phyloP scores from a whole-genome alignment of 2,329 filamentous ascomycete species.

The Phyllosticta citriasiana region DNA sequence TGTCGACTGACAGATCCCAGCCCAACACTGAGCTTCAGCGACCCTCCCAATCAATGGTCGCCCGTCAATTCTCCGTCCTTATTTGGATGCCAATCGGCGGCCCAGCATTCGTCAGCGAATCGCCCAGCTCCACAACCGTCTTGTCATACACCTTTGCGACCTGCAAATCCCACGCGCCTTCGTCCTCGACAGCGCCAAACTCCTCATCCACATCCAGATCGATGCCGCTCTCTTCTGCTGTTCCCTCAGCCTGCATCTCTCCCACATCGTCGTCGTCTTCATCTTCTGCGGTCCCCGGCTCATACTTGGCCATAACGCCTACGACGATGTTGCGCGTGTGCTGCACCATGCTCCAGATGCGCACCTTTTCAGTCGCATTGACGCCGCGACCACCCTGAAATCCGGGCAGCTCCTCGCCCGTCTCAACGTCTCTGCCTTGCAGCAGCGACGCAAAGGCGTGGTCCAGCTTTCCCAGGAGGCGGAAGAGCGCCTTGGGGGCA shows the following conservation, averaged over 20 bases:
- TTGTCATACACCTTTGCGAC: conserved; percentile 69
- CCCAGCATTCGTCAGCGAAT: conserved; percentile 21
- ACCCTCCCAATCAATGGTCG: conserved; percentile 8
- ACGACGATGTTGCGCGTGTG: conserved; percentile 62
- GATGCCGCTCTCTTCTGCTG: conserved; percentile 15
- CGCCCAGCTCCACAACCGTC: conserved; percentile 65
- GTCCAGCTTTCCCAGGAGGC: conserved; percentile 67
- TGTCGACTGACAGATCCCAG: no score
- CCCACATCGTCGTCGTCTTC: conserved; percentile 24
- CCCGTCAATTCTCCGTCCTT: conserved; percentile 28
- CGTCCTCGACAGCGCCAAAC: conserved; percentile 21
- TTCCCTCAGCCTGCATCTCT: conserved; percentile 27
- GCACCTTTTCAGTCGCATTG: conserved; percentile 80
- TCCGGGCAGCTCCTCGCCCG: conserved; percentile 56
- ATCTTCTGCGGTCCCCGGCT: conserved; percentile 28
- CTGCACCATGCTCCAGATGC: conserved; percentile 72
- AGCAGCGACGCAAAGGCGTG: conserved; percentile 72
- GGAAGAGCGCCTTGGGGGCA: conserved; percentile 57
- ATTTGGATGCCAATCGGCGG: conserved; percentile 31
- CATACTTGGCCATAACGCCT: conserved; percentile 52
- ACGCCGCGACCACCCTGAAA: conserved; percentile 54
- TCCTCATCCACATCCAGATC: conserved; percentile 15
- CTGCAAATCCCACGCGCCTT: conserved; percentile 50
- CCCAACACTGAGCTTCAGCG: no score
- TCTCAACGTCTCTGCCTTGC: conserved; percentile 55